phyloP scores from a whole-genome alignment of 768 basidiomycete genomes.

The Suillus brevipes region DNA sequence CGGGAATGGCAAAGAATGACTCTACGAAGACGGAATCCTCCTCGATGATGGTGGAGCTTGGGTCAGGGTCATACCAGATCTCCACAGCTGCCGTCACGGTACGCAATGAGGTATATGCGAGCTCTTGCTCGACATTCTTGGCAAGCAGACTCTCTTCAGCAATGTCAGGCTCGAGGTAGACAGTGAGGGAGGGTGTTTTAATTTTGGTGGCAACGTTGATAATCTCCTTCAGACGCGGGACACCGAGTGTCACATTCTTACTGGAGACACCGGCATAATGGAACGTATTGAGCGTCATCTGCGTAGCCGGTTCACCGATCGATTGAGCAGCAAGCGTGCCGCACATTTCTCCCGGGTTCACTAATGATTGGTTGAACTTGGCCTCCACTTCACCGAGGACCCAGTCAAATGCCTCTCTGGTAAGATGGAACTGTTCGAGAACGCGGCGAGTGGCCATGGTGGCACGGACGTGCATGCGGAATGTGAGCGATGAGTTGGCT shows the following conservation, averaged over 20 bases:
- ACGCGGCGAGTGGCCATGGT: conserved; percentile 87
- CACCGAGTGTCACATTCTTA: conserved; percentile 99
- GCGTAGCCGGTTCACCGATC: conserved; percentile 98
- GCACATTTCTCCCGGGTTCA: conserved; percentile 98
- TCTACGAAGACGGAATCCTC: conserved; percentile 96
- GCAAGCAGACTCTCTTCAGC: conserved; percentile 60
- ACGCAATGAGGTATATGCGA: conserved; percentile 90
- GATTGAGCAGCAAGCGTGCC: conserved; percentile 97
- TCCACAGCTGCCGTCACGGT: conserved; percentile 95
- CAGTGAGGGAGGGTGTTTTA: conserved; percentile 95
- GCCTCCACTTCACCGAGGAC: conserved; percentile 92
- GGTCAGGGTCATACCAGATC: conserved; percentile 97
- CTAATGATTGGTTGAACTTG: conserved; percentile 92
- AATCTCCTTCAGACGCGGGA: conserved; percentile 97
- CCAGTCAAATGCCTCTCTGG: conserved; percentile 96
- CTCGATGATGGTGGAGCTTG: conserved; percentile 89
- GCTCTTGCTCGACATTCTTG: conserved; percentile 89
- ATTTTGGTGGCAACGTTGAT: conserved; percentile 99
- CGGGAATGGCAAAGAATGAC: conserved; percentile 99
- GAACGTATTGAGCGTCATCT: conserved; percentile 99
- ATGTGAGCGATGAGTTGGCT: conserved; percentile 85
- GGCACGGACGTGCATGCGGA: conserved; percentile 91
- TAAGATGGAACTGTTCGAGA: conserved; percentile 84
- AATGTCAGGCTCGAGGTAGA: conserved; percentile 78
- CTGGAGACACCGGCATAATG: conserved; percentile 99